Percentiles rank a stretch among this genome's conserved stretches.
These are phyloP conservation scores for Phytophthora hybrid DNA, from an alignment of 352 stramenopile genomes.

Conservation along the genomic window DNA sequence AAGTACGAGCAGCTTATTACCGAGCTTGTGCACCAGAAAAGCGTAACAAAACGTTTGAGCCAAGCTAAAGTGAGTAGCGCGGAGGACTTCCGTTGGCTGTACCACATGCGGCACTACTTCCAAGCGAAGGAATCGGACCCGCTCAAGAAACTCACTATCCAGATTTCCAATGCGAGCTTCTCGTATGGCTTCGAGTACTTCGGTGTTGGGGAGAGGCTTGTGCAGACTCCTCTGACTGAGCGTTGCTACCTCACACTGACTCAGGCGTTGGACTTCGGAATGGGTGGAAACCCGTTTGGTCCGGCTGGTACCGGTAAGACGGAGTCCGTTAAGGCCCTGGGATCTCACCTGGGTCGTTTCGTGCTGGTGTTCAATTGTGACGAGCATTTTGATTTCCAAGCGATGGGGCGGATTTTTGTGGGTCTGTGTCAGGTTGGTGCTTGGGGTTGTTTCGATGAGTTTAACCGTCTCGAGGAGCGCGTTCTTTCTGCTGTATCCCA, in stretches of 20 bases:
- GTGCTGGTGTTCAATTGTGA: conserved; percentile 99
- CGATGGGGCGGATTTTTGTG: conserved; percentile 99
- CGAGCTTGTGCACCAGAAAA: conserved; percentile 99
- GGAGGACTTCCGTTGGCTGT: conserved; percentile 99
- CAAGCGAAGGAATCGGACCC: conserved; percentile 79
- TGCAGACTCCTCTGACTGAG: conserved; percentile 99
- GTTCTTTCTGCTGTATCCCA: conserved; percentile 99
- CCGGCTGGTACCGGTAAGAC: conserved; percentile 99
- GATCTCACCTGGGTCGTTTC: conserved; percentile 98
- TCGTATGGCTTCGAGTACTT: conserved; percentile 99
- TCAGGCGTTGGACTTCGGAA: conserved; percentile 98
- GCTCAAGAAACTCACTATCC: conserved; percentile 96
- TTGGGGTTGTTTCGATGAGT: conserved; percentile 99
- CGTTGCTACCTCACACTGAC: conserved; percentile 99
- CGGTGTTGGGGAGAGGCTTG: conserved; percentile 98
- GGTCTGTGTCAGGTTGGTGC: conserved; percentile 99
- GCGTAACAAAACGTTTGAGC: conserved; percentile 95
- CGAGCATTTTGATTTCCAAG: conserved; percentile 99
- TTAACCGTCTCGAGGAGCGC: conserved; percentile 99
- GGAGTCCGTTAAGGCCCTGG: conserved; percentile 99
- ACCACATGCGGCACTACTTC: conserved; percentile 99
- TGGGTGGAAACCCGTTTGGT: conserved; percentile 99
- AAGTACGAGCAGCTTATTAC: conserved; percentile 99
- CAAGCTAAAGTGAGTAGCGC: conserved; percentile 82
- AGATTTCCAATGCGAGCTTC: conserved; percentile 98